A percentile compares a stretch with the other conserved stretches of the same genome.
Conservation (phyloP, 257 asterid species). For the Solanum virginianum region DNA sequence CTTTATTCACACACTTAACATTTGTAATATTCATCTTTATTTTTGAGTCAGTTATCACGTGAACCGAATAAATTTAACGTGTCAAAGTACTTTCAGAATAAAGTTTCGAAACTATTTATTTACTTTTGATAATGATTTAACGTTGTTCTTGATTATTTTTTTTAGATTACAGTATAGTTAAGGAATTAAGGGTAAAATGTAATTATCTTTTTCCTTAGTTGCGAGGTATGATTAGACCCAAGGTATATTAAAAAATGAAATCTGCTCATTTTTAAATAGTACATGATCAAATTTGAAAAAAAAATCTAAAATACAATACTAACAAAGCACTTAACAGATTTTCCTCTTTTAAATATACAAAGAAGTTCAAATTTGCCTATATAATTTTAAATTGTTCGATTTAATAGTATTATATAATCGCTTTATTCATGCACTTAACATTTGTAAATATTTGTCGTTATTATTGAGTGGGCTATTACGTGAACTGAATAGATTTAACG, state of each 20-base stretch:
- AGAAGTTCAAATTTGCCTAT: background rate
- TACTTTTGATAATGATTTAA: no score
- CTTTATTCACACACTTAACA: background rate
- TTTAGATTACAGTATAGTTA: background rate
- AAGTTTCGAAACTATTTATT: background rate
- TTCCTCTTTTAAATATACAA: background rate
- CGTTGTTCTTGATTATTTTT: background rate
- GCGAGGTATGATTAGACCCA: background rate
- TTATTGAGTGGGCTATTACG: rapidly evolving
- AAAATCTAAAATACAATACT: background rate
- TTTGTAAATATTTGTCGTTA: background rate
- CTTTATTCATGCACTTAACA: background rate
- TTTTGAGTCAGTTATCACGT: background rate
- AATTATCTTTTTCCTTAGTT: background rate
- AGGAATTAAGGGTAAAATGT: background rate
- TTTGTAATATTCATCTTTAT: background rate
- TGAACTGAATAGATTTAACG: background rate
- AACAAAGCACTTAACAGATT: background rate
- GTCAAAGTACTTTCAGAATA: background rate
- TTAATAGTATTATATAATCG: background rate
- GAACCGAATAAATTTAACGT: rapidly evolving
- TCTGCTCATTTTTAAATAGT: background rate
- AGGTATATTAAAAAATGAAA: background rate
- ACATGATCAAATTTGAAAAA: background rate
- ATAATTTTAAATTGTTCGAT: background rate